Evolutionary conservation across 1,284 basidiomycete species (phyloP).

Genomic region (Trametes sp.): DNA sequence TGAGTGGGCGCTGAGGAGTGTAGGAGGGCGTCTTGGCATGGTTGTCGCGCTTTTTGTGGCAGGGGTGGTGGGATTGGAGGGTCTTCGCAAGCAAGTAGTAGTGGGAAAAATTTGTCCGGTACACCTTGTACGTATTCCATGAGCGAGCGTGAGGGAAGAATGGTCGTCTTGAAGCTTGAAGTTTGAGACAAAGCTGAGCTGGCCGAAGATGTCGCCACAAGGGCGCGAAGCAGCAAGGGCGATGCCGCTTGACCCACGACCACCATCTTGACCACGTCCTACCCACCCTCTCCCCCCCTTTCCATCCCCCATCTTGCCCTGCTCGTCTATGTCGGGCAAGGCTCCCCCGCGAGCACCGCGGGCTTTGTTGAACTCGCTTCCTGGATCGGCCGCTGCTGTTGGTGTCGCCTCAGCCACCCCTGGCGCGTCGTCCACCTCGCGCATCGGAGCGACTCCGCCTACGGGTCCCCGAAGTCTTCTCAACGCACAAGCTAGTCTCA

Average conservation of each 20-base stretch:
- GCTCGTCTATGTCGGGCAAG: constrained; percentile 69
- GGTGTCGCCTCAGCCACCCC: constrained; percentile 31
- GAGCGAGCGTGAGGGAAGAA: constrained; percentile 23
- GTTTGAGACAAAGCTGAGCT: constrained; percentile 28
- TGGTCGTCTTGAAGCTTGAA: constrained; percentile 16
- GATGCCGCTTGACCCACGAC: constrained; percentile 36
- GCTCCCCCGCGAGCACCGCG: constrained; percentile 76
- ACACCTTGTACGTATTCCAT: constrained; percentile 26
- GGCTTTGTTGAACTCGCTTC: constrained; percentile 61
- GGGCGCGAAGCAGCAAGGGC: constrained; percentile 33
- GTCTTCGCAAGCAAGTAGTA: constrained; percentile 20
- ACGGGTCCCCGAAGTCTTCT: constrained; percentile 66
- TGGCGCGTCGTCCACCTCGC: constrained; percentile 43
- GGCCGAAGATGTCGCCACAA: constrained; percentile 31
- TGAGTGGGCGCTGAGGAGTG: not conserved
- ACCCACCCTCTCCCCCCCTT: constrained; percentile 15
- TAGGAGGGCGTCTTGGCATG: constrained; percentile 10
- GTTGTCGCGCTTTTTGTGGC: constrained; percentile 11
- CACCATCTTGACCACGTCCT: constrained; percentile 33
- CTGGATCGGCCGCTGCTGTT: constrained; percentile 35
- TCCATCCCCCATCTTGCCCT: constrained; percentile 25
- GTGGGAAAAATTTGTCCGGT: constrained; percentile 16
- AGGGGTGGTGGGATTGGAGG: not conserved
- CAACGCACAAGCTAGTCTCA: constrained; percentile 40
- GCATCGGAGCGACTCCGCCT: constrained; percentile 59